Conservation (phyloP, 1,139 yeast species). For the Taphrina deformans region DNA sequence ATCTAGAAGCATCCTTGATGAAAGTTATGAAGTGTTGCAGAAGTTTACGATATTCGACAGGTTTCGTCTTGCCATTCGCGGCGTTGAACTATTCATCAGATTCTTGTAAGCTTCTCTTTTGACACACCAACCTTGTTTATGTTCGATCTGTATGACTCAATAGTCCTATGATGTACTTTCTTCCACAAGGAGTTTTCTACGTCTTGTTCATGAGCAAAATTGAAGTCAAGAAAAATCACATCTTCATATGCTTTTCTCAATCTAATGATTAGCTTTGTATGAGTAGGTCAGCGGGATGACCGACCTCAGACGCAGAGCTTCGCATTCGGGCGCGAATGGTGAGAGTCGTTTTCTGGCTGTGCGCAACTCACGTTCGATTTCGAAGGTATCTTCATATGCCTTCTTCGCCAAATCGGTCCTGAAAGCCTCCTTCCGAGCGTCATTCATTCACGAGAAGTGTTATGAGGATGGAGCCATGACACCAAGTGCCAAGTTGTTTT, state of each 20-base stretch:
- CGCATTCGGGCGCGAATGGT: conserved; percentile 38
- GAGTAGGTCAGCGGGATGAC: no score
- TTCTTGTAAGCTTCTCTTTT: neutral
- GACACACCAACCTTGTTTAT: conserved; percentile 34
- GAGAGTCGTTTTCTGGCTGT: conserved; percentile 25
- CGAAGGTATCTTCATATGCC: conserved; percentile 11
- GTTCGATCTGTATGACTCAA: conserved; percentile 35
- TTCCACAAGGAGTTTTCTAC: conserved; percentile 38
- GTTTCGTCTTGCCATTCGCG: conserved; percentile 27
- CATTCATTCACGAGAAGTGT: conserved; percentile 23
- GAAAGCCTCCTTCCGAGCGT: neutral
- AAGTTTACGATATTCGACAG: conserved; percentile 37
- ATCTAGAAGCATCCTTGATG: conserved; percentile 36
- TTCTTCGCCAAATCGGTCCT: conserved; percentile 6
- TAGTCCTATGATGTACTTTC: conserved; percentile 37
- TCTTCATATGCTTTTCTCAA: conserved; percentile 35
- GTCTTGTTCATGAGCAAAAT: conserved; percentile 35
- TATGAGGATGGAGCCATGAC: no score
- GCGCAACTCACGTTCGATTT: conserved; percentile 33
- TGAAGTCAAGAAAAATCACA: conserved; percentile 34
- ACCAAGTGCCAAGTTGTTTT: no score
- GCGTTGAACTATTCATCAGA: conserved; percentile 20
- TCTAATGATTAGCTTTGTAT: no score
- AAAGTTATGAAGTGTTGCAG: conserved; percentile 36
- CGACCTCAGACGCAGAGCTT: conserved; percentile 32